Base-by-base conservation (phyloP, 441 rosid genomes). In the Adansonia madagascariensis region DNA sequence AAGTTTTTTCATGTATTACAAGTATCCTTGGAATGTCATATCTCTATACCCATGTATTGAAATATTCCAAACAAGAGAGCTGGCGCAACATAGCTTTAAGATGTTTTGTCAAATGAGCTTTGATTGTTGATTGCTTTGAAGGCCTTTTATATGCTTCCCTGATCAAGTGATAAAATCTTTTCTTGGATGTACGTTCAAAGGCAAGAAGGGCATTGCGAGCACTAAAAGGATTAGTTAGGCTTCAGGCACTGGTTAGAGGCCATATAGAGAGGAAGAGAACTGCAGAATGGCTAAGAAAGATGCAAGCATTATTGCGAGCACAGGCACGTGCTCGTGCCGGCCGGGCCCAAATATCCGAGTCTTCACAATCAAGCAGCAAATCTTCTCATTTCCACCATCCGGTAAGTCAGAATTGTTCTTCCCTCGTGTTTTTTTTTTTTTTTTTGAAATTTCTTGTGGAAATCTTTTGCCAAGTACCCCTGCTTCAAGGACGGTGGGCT, bases 221-320 rank as follows among this genome's bases (percentile, higher is more conserved):
- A 14, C 73, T 96, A 5, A 96, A 83, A 79, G 94, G 94, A n/a
- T 75, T 96, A 78, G 98, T 96, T 14, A 90, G 88, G 90, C 94
- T 96, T 81, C 97, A 96, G 72, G 98, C 98, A 0, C 79, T 91
- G 53, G 97, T 91, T n/a, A 90, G 99, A 84, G 97, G 99, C 6
- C 95, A 92, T 77, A 86, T 96, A 1, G 91, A 89, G 85, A 84
- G 99, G 75, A 95, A 94, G 86, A 84, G 89, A 80, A 85, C 86
- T 41, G 78, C 90, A 0, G 85, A 81, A 39, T 83, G 88, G 92
- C 75, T 90, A 35, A 86, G 83, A 7, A 65, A 85, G 75, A 90
- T 94, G 97, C 98, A 92, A 15, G 86, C 92, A 17, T 55, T 96
- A 85, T 73, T 92, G 78, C 88, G 89, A 67, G 92, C 90, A 50